Conservation (phyloP, 257 asterid genomes). For the Lycium barbarum region DNA sequence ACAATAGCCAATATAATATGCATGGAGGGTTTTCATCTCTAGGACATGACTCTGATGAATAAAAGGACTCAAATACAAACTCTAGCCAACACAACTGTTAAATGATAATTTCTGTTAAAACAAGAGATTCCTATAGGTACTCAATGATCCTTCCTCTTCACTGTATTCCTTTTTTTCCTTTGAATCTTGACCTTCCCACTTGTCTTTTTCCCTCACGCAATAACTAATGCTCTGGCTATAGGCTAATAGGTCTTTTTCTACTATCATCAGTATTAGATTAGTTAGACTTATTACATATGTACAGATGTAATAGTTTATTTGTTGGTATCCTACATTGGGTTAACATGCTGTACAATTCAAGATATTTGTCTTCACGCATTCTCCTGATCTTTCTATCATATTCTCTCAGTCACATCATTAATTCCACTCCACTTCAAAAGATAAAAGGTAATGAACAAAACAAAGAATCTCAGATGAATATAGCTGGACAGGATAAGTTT, state of each 20-base stretch:
- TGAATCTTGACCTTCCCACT: not conserved
- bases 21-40: not conserved
- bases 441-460: not conserved
- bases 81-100: not conserved
- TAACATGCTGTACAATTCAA: no score
- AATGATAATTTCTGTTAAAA: slow-evolving; percentile 2
- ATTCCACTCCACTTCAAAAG: not conserved
- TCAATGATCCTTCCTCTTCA: slow-evolving; percentile 9
- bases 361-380: slow-evolving; percentile 18
- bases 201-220: not conserved
- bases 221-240: not conserved
- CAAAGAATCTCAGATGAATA: not conserved
- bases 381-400: not conserved
- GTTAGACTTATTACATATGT: not conserved
- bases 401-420: not conserved
- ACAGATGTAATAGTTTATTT: not conserved
- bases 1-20: not conserved
- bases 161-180: not conserved
- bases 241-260: not conserved
- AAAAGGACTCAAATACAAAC: not conserved
- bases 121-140: not conserved
- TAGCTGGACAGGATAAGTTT: not conserved
- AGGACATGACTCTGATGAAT: not conserved
- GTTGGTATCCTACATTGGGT: not conserved
- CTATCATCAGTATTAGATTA: not conserved